Evolutionary conservation across 352 stramenopile species (phyloP).

Genomic region (Pythium rhizo-oryzae): DNA sequence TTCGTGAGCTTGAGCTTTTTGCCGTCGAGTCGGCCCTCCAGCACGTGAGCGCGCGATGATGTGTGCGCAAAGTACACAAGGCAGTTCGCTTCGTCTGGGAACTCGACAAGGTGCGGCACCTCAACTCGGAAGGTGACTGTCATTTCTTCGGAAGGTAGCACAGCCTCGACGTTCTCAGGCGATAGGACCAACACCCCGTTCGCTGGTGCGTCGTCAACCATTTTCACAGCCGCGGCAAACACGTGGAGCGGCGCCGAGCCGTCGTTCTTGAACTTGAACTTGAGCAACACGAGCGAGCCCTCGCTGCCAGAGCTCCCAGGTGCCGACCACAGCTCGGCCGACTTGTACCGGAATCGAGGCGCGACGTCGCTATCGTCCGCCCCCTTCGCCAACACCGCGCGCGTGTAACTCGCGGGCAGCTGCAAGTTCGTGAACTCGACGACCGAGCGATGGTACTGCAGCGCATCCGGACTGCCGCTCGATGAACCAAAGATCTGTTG

Average conservation of each 20-base stretch:
- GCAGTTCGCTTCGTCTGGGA: slow-evolving; percentile 35
- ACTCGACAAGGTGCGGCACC: slow-evolving; percentile 17
- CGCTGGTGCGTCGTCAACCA: not conserved
- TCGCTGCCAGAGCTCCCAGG: not conserved
- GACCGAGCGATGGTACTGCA: slow-evolving; percentile 19
- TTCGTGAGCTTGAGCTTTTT: slow-evolving; percentile 34
- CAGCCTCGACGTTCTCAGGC: not conserved
- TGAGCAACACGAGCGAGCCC: slow-evolving; percentile 5
- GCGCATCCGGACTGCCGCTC: not conserved
- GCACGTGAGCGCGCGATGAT: slow-evolving; percentile 52
- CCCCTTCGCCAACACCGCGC: not conserved
- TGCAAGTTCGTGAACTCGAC: slow-evolving; percentile 7
- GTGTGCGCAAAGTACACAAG: slow-evolving; percentile 67
- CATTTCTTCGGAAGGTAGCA: slow-evolving; percentile 9
- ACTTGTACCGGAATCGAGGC: slow-evolving; percentile 26
- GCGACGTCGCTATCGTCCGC: slow-evolving; percentile 11
- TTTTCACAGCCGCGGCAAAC: slow-evolving; percentile 28
- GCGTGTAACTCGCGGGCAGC: slow-evolving; percentile 23
- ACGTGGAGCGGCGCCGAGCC: slow-evolving; percentile 25
- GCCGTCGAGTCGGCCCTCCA: slow-evolving; percentile 47
- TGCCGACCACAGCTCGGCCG: slow-evolving; percentile 21
- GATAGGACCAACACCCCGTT: slow-evolving; percentile 17
- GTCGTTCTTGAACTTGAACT: slow-evolving; percentile 28
- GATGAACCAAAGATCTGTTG: slow-evolving; percentile 1
- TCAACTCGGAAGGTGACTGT: slow-evolving; percentile 19